These are phyloP conservation scores for Suillus clintonianus DNA, from an alignment of 768 basidiomycete genomes.

Conservation along the genomic window DNA sequence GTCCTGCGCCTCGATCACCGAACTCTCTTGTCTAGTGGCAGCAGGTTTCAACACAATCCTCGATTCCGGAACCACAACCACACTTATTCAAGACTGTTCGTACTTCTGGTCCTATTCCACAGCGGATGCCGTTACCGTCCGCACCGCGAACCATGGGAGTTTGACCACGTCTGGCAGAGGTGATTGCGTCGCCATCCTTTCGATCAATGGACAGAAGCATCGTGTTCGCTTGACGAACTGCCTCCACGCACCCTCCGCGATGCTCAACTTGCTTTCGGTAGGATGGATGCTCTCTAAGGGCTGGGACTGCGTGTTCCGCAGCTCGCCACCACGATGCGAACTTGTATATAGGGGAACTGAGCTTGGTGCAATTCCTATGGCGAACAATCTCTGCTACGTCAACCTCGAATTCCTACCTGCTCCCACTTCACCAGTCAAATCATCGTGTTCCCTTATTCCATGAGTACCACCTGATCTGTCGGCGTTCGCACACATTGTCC, in stretches of 20 bases:
- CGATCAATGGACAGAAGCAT: not conserved
- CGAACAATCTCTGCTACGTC: not conserved
- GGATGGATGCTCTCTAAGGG: not conserved
- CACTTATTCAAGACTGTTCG: conserved; percentile 14
- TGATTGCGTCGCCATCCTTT: not conserved
- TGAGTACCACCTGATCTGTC: too few species aligned
- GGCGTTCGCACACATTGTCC: not conserved
- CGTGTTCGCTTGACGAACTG: not conserved
- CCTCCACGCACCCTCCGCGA: not conserved
- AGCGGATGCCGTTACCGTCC: conserved; percentile 2
- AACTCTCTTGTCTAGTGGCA: not conserved
- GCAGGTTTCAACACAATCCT: conserved; percentile 3
- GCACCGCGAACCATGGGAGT: conserved; percentile 21
- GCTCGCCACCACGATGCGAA: not conserved
- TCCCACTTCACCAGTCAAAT: too few species aligned
- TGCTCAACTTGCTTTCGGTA: not conserved
- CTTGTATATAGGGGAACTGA: not conserved
- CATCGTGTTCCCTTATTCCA: too few species aligned
- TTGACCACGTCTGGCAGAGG: not conserved
- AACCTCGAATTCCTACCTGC: not conserved
- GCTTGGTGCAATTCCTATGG: not conserved
- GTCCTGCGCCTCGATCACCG: too few species aligned
- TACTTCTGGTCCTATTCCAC: conserved; percentile 20
- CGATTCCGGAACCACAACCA: conserved; percentile 25
- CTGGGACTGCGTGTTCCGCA: not conserved